Evolutionary conservation across 371 early-diverging fungal species (phyloP), one percentile per base, ranked within the genome.

Genomic region (Mortierella sp.): DNA sequence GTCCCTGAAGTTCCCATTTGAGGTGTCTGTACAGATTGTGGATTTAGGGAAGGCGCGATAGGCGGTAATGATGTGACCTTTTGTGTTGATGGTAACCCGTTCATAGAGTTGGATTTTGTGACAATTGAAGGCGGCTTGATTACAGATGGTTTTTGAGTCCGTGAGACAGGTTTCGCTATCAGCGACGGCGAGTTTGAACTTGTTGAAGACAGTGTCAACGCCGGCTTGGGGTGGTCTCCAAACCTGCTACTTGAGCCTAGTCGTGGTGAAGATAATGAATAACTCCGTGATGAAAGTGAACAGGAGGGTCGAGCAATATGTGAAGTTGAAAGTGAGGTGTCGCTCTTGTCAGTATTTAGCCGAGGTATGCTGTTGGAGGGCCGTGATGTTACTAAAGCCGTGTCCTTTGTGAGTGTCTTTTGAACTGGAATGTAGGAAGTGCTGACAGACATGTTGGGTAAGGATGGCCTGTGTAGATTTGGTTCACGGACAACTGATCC

Each of bases 111-210:
- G 31, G 72, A 72, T 45, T 68, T 72, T 32, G 79, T 79, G 13
- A 79, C 74, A 40, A 79, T 79, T 13, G 70, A 79, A 2, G 79
- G 79, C 7, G 79, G 79, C 49, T 79, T 79, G 54, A 73, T 73
- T 10, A 64, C 64, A 0, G 54, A 28, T 5, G 73, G 22, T 47
- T 73, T 79, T 42, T 43, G 64, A 10, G 49, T 66, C 51, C 66
- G 59, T 17, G 64, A 35, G 2, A 37, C 42, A 2, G 76, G 76
- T 62, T 72, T 72, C n/a, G 64, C 69, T n/a, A 73, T 73, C 15
- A 58, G 32, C 23, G 74, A 74, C 3, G 66, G 34, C n/a, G 32
- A 51, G 51, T 23, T 51, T 26, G 51, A 12, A 26, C 56, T 32
- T 31, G 56, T 9, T 47, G 28, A 12, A 22, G 64, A 51, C 2